phyloP scores from a whole-genome alignment of 768 basidiomycete species.

The Tricholoma flavovirens region DNA sequence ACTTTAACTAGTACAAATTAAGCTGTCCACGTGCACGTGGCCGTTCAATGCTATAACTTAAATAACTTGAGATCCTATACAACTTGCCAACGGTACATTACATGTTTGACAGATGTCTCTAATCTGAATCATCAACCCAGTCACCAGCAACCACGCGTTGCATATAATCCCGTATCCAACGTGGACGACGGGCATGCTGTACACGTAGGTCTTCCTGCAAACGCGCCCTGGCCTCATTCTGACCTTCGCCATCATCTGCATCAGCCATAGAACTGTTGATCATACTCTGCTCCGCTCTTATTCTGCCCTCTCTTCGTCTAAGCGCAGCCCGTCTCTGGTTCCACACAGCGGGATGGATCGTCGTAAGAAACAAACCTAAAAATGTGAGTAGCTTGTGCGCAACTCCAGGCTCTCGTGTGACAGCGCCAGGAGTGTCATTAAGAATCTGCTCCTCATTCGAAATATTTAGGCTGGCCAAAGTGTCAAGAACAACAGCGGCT shows the following conservation, averaged over 20 bases:
- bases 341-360: conserved; percentile 71
- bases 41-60: not conserved
- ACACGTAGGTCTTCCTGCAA: conserved; percentile 39
- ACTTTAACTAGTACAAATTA: not conserved
- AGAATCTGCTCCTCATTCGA: conserved; percentile 49
- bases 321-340: conserved; percentile 57
- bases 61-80: too few species aligned
- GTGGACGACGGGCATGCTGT: conserved; percentile 46
- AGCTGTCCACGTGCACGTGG: conserved; percentile 5
- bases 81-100: conserved; percentile 9
- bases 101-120: conserved; percentile 12
- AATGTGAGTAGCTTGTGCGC: conserved; percentile 50
- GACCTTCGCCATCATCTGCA: conserved; percentile 24
- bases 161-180: conserved; percentile 62
- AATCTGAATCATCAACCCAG: conserved; percentile 64
- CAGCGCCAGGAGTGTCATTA: conserved; percentile 20
- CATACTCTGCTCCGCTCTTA: conserved; percentile 60
- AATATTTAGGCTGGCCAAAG: conserved; percentile 53
- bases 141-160: conserved; percentile 58
- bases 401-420: conserved; percentile 40
- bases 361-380: conserved; percentile 48
- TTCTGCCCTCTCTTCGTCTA: conserved; percentile 55
- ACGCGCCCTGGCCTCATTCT: conserved; percentile 26
- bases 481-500: conserved; percentile 34
- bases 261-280: conserved; percentile 26